Evolutionary conservation across 176 grass and related monocot genomes (phyloP), one percentile per base, ranked within the genome.

Genomic region (Phragmites australis): DNA sequence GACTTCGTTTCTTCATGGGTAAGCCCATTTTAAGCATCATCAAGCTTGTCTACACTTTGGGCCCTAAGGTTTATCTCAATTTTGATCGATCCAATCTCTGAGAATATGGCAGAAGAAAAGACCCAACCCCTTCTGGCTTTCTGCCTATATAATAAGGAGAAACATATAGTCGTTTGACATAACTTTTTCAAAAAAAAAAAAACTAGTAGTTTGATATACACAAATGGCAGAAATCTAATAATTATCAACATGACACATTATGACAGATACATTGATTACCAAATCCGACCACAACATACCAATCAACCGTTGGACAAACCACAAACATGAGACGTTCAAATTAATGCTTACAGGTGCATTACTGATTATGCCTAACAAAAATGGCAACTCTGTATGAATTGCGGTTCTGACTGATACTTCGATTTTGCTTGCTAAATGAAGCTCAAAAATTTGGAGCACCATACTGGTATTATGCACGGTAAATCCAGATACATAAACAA

Each of bases 341-440:
- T 6, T 44, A 79, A 11, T 74, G 69, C 23, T 18, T 79, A 79
- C 47, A 72, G 31, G 45, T 70, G 65, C 74, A 65, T 12, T 57
- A 46, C 37, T 22, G 12, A 54, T 5, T 16, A n/a, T 16, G 10
- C 8, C 19, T 30, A 64, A 55, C 23, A 12, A 55, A 18, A 77
- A 64, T 45, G n/a, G 27, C 10, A 22, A 51, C 40, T 47, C 4
- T 37, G 27, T 18, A 34, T 37, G n/a, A 8, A 31, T 22, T 14
- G 60, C 7, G 0, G 21, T 72, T 62, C 7, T 70, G 32, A 62
- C 7, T 70, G 32, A 62, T 37, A 68, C 8, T 84, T 76, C 27
- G 41, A 70, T 17, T 41, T 49, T 55, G 8, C 39, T 46, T 18
- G 37, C 30, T 12, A 4, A 29, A 42, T 23, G 18, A 19, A 14